Evolutionary conservation across 192 early-diverging fungal genomes (phyloP).

Genomic region (Coemansia asiatica): DNA sequence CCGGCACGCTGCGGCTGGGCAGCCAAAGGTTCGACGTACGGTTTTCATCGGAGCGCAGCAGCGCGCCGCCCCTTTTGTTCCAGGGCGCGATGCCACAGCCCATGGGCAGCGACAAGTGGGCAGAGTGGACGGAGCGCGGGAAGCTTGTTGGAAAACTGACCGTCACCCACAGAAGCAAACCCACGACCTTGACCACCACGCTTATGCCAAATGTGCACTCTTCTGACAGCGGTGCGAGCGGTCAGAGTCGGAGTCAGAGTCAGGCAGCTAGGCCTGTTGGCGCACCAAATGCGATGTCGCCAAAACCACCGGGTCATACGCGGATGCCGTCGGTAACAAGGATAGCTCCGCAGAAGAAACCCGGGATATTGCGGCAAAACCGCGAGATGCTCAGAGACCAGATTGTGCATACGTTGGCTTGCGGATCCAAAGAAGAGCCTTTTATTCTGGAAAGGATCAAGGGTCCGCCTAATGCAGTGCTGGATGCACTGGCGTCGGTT

Average conservation of each 20-base stretch:
- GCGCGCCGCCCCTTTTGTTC: constrained; percentile 35
- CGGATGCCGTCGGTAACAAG: constrained; percentile 2
- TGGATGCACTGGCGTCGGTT: constrained; percentile 20
- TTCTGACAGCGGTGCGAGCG: not conserved
- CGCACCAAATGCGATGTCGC: not conserved
- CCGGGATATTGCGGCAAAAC: constrained; percentile 44
- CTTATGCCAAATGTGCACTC: not conserved
- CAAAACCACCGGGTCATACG: not conserved
- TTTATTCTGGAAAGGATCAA: constrained; percentile 20
- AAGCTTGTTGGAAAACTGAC: constrained; percentile 42
- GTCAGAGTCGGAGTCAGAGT: not conserved
- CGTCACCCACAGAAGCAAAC: constrained; percentile 10
- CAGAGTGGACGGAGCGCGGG: constrained; percentile 40
- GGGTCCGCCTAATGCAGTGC: constrained; percentile 13
- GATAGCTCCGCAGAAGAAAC: constrained; percentile 45
- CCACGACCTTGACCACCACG: not conserved
- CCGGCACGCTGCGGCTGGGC: constrained; percentile 27
- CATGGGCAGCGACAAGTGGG: constrained; percentile 18
- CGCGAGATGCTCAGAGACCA: constrained; percentile 39
- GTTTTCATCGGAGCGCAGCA: constrained; percentile 36
- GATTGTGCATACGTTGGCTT: constrained; percentile 36
- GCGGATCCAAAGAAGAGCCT: constrained; percentile 17
- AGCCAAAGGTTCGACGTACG: constrained; percentile 36
- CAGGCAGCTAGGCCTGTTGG: not conserved
- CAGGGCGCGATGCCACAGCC: constrained; percentile 25